Evolutionary conservation across 352 stramenopile species (phyloP).

Genomic region (Globisporangium takayamanum): DNA sequence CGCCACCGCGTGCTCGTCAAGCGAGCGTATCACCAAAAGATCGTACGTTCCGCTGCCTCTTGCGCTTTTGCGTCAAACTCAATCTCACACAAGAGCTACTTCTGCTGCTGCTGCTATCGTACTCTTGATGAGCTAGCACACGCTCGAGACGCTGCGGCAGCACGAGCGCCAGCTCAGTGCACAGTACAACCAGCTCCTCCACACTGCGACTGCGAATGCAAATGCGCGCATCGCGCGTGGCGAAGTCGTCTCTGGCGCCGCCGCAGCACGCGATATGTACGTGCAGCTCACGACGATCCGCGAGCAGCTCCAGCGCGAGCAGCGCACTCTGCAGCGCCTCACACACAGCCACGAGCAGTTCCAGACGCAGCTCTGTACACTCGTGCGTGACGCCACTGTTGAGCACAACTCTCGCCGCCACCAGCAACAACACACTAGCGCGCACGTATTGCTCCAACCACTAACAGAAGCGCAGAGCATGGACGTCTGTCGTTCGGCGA

Average conservation of each 20-base stretch:
- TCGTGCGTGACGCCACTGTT: not conserved
- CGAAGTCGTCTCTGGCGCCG: not conserved
- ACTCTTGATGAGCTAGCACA: constrained; percentile 15
- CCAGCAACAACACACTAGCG: no score
- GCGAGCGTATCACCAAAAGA: constrained; percentile 27
- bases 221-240: constrained; percentile 1
- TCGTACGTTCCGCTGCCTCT: constrained; percentile 13
- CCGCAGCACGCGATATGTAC: constrained; percentile 18
- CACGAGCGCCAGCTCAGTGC: constrained; percentile 21
- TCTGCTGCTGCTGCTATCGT: not conserved
- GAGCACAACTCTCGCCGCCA: no score
- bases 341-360: constrained; percentile 24
- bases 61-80: not conserved
- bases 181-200: constrained; percentile 26
- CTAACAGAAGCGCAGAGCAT: no score
- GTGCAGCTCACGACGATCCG: constrained; percentile 26
- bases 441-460: no score
- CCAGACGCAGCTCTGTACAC: constrained; percentile 9
- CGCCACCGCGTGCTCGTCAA: constrained; percentile 28
- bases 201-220: constrained; percentile 7
- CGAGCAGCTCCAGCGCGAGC: constrained; percentile 21
- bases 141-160: constrained; percentile 23
- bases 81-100: not conserved
- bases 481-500: no score
- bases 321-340: constrained; percentile 19